Conservation (phyloP, 768 basidiomycete genomes). For the Phaffia australis region DNA sequence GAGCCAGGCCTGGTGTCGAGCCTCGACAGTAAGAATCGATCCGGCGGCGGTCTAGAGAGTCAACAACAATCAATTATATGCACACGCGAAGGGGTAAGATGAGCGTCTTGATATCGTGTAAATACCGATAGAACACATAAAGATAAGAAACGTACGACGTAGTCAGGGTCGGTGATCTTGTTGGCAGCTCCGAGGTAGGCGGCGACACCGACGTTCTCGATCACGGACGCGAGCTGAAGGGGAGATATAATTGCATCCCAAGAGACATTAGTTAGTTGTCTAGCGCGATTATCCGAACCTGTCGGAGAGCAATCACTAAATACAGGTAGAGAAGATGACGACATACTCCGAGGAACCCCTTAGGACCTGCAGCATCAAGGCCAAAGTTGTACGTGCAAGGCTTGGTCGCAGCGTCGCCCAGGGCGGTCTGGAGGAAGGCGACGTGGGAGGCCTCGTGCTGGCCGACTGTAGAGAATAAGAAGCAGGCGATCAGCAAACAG, state of each 20-base stretch:
- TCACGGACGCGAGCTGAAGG: slow-evolving; percentile 44
- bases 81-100: too few relatives aligned
- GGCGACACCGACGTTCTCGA: slow-evolving; percentile 50
- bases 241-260: slow-evolving; percentile 46
- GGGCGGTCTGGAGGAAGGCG: slow-evolving; percentile 43
- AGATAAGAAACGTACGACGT: not conserved
- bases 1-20: slow-evolving; percentile 57
- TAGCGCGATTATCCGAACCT: slow-evolving; percentile 25
- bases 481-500: not conserved
- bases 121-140: too few relatives aligned
- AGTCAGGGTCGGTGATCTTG: slow-evolving; percentile 22
- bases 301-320: not conserved
- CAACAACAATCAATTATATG: slow-evolving; percentile 38
- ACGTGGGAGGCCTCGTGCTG: slow-evolving; percentile 55
- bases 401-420: slow-evolving; percentile 44
- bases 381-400: slow-evolving; percentile 48
- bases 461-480: slow-evolving; percentile 32
- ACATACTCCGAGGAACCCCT: not conserved
- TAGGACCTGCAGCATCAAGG: not conserved
- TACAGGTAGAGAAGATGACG: not conserved
- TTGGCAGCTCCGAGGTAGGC: slow-evolving; percentile 50
- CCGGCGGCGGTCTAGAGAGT: slow-evolving; percentile 43
- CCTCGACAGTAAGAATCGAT: slow-evolving; percentile 53
- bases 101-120: too few relatives aligned
- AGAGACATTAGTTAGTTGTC: slow-evolving; percentile 53